Evolutionary conservation across 2,329 filamentous ascomycete genomes (phyloP), one percentile per base, ranked within the genome.

Genomic region (Blastomyces gilchristii): DNA sequence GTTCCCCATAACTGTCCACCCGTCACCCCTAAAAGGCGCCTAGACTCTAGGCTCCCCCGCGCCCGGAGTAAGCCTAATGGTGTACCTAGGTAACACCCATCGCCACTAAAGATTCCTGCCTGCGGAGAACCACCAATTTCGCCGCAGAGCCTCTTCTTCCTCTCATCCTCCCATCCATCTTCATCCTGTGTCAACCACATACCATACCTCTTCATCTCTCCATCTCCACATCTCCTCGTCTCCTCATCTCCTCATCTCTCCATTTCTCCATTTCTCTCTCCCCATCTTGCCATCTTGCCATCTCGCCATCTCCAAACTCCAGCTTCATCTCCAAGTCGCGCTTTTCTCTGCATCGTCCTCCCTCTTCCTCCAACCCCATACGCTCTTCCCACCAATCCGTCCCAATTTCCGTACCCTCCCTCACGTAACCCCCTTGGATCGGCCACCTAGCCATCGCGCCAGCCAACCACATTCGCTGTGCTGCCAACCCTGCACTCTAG

Each of bases 401-500:
- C 47, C 47, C 47, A 50, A 28, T 50, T 28, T 50, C 47, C 47
- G 22, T 50, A 28, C 47, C 47, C 47, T 50, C 47, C 8, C 22
- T 50, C 22, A 5, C 22, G 9, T 28, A 22, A 14, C 22, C 47
- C 47, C 22, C 22, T 50, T 50, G 16, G 52, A 54, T 54, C 52
- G 52, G 31, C 52, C 52, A 37, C 31, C 31, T 16, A 54, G 18
- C 52, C 28, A n/a, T 54, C 16, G 52, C 52, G 34, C 54, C 54
- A 57, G 54, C 54, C 54, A 57, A 57, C 37, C 54, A 57, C 34
- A 41, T 41, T 41, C n/a, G 54, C 54, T 57, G 31, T 3, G n/a
- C 54, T 57, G 54, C 54, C 54, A 57, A 57, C 54, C 54, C 54
- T 57, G 54, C 7, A 57, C 28, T 57, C 37, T 57, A 39, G 54